Evolutionary conservation across 2,329 filamentous ascomycete genomes (phyloP).

Genomic region (Epichloe sylvatica): DNA sequence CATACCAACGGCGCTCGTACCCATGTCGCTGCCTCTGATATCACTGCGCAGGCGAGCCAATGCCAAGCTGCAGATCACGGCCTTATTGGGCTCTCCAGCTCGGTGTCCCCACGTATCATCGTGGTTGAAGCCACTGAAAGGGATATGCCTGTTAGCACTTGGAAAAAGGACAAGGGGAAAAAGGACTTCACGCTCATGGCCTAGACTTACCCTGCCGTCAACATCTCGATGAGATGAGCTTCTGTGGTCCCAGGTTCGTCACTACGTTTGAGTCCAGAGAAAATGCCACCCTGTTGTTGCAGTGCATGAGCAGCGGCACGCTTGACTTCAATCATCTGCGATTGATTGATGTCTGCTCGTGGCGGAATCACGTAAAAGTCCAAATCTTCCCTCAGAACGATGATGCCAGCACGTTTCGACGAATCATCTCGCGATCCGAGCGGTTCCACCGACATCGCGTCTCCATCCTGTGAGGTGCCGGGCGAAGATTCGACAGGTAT

Average conservation of each 20-base stretch:
- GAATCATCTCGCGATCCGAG: conserved; percentile 58
- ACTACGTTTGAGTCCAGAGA: conserved; percentile 85
- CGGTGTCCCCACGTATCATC: conserved; percentile 93
- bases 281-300: conserved; percentile 83
- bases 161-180: background rate
- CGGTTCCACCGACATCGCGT: conserved; percentile 55
- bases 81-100: conserved; percentile 95
- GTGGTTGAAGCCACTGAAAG: conserved; percentile 76
- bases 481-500: conserved; percentile 66
- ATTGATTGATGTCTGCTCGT: conserved; percentile 63
- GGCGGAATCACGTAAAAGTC: conserved; percentile 97
- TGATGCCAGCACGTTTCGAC: conserved; percentile 88
- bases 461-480: conserved; percentile 47
- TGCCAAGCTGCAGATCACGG: conserved; percentile 92
- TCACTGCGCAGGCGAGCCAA: conserved; percentile 87
- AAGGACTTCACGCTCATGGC: background rate
- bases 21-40: conserved; percentile 63
- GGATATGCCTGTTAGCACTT: background rate
- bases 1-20: conserved; percentile 82
- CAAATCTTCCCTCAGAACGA: conserved; percentile 86
- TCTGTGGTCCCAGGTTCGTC: conserved; percentile 94
- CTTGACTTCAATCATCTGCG: conserved; percentile 94
- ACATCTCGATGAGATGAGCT: conserved; percentile 97
- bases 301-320: conserved; percentile 78
- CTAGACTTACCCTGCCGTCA: conserved; percentile 76